Evolutionary conservation across 2,329 filamentous ascomycete genomes (phyloP).

Genomic region (Alternaria metachromatica): DNA sequence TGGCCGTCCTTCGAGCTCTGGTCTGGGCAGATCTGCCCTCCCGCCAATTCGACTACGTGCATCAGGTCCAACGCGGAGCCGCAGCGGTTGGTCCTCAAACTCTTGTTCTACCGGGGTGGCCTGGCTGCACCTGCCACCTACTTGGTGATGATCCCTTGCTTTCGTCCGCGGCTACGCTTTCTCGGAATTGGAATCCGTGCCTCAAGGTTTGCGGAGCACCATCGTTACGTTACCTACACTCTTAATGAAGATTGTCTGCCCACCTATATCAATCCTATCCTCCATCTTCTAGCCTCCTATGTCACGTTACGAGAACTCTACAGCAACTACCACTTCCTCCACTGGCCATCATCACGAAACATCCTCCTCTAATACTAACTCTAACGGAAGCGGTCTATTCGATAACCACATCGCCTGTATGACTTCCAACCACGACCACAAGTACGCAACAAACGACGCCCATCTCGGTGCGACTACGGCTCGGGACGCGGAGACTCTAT

Average conservation of each 20-base stretch:
- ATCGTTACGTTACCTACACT: slow-evolving; percentile 12
- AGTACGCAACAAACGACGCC: slow-evolving; percentile 23
- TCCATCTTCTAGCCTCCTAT: slow-evolving; percentile 10
- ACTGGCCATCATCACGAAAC: slow-evolving; percentile 3
- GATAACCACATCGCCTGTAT: slow-evolving; percentile 23
- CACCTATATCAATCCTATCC: slow-evolving; percentile 10
- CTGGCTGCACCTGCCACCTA: slow-evolving; percentile 20
- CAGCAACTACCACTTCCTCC: not conserved
- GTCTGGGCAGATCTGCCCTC: slow-evolving; percentile 16
- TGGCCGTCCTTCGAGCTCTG: slow-evolving; percentile 6
- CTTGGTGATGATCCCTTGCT: slow-evolving; percentile 28
- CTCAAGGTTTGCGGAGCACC: slow-evolving; percentile 18
- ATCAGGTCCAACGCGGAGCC: slow-evolving; percentile 27
- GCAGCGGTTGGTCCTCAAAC: slow-evolving; percentile 29
- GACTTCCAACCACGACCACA: slow-evolving; percentile 18
- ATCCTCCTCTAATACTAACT: slow-evolving; percentile 1
- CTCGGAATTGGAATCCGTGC: slow-evolving; percentile 19
- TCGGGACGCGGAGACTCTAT: slow-evolving; percentile 32
- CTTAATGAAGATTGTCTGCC: slow-evolving; percentile 3
- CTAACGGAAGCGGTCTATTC: slow-evolving; percentile 9
- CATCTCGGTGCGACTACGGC: slow-evolving; percentile 27
- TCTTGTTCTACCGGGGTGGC: slow-evolving; percentile 11
- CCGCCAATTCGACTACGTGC: slow-evolving; percentile 22
- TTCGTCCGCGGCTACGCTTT: slow-evolving; percentile 31
- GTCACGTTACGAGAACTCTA: slow-evolving; percentile 18